These are phyloP conservation scores for Scedosporium apiospermum DNA, from an alignment of 2,329 filamentous ascomycete genomes.

Conservation along the genomic window DNA sequence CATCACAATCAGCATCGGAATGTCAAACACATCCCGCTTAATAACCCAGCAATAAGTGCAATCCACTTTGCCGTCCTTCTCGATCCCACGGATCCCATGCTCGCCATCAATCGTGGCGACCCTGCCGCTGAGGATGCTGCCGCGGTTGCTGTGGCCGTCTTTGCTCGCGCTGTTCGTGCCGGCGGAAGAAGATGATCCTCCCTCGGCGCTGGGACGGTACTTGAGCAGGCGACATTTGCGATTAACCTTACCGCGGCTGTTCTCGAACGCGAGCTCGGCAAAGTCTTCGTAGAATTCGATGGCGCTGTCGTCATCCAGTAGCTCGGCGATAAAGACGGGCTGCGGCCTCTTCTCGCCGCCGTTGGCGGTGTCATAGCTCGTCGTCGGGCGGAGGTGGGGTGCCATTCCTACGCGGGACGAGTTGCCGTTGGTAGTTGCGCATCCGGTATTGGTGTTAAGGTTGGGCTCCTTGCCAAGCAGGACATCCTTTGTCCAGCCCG, in stretches of 20 bases:
- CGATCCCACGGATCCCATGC: conserved; percentile 71
- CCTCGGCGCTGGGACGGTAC: conserved; percentile 66
- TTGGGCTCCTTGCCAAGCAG: conserved; percentile 82
- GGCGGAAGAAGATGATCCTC: conserved; percentile 17
- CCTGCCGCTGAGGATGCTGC: conserved; percentile 46
- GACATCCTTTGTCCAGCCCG: conserved; percentile 87
- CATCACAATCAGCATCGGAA: conserved; percentile 96
- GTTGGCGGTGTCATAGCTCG: conserved; percentile 26
- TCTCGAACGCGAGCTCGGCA: conserved; percentile 82
- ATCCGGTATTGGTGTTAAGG: conserved; percentile 71
- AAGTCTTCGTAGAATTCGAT: conserved; percentile 96
- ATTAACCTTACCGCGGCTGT: conserved; percentile 76
- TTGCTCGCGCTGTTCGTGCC: conserved; percentile 14
- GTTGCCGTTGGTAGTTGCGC: conserved; percentile 21
- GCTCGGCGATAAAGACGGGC: conserved; percentile 82
- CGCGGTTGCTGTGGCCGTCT: conserved; percentile 21
- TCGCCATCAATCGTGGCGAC: conserved; percentile 59
- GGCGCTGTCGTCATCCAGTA: conserved; percentile 87
- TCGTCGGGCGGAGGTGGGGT: conserved; percentile 39
- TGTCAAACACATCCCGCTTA: conserved; percentile 93
- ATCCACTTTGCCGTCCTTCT: conserved; percentile 83
- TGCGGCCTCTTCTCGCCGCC: conserved; percentile 46
- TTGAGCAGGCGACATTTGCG: conserved; percentile 80
- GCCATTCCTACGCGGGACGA: conserved; percentile 30
- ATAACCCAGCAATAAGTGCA: conserved; percentile 97